Base-by-base conservation (phyloP, 768 basidiomycete genomes). In the Hygrophorus russula region DNA sequence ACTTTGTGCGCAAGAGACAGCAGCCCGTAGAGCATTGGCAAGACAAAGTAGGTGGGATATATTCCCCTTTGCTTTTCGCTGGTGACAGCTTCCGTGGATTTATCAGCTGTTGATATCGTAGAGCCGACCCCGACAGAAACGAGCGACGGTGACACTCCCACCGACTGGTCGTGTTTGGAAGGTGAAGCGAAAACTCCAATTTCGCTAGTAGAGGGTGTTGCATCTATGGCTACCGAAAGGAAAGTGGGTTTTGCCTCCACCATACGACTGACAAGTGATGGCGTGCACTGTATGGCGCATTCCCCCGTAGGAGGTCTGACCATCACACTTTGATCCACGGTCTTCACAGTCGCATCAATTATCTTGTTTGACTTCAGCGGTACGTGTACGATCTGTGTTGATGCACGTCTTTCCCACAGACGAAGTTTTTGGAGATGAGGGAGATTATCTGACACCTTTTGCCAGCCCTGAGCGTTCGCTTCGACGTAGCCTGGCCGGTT, bases 401-500 rank as follows among this genome's bases (percentile, higher is more conserved):
- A 29, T 7, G 41, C 27, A 66, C 62, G 29, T 41, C 79, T 71
- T 53, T 88, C 85, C 38, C 68, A 61, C 33, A 73, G 58, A 18
- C 85, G 80, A 47, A 87, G 61, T 44, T 63, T 64, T 56, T 87
- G 85, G 18, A 88, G 59, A 55, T 78, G 76, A n/a, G 85, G 84
- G 44, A 88, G 68, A 50, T 71, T 73, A 39, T 85, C 82, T 1
- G 68, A 67, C 20, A 77, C 78, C 38, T 64, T 71, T 58, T 84
- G 80, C 85, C 85, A 88, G 14, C 65, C 70, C 44, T 68, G 69
- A 9, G 78, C 75, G 51, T 85, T 77, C 27, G 68, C 65, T 56
- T 88, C 84, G 39, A 78, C 65, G 51, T 69, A 80, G 4, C 81
- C 80, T 0, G 74, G 69, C n/a, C 83, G 69, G 52, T 76, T 85